Evolutionary conservation across 495 filamentous ascomycete genomes (phyloP).

Genomic region (Neurospora intermedia): DNA sequence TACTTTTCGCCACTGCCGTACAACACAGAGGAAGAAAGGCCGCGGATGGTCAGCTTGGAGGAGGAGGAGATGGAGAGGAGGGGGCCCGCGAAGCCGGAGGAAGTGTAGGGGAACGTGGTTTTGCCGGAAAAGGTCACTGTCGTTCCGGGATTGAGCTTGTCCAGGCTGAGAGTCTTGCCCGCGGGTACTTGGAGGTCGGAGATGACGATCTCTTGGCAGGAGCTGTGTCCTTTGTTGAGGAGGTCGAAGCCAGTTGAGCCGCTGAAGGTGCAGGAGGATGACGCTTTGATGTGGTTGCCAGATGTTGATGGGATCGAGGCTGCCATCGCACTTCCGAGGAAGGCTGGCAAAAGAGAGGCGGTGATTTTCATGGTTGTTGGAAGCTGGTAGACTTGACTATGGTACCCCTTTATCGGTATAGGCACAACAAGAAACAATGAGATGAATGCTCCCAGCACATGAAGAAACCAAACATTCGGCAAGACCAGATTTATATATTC

Average conservation of each 20-base stretch:
- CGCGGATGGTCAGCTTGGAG: conserved; percentile 32
- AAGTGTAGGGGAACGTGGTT: conserved; percentile 36
- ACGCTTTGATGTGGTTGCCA: background rate
- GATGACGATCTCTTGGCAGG: conserved; percentile 4
- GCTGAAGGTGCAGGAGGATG: background rate
- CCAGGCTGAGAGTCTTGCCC: conserved; percentile 2
- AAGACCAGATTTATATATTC: background rate
- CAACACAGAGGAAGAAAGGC: conserved; percentile 31
- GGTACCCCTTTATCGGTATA: background rate
- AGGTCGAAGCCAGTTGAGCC: conserved; percentile 1
- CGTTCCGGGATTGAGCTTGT: background rate
- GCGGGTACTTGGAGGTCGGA: conserved; percentile 2
- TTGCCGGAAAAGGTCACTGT: conserved; percentile 36
- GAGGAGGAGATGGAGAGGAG: conserved; percentile 39
- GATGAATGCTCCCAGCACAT: background rate
- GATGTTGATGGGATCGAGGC: background rate
- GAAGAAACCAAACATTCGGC: background rate
- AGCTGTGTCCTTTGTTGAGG: background rate
- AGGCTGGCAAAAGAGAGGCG: background rate
- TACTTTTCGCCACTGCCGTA: conserved; percentile 36
- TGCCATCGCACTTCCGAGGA: background rate
- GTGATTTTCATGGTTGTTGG: background rate
- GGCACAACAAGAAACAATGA: background rate
- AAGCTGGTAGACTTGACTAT: background rate
- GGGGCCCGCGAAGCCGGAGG: conserved; percentile 38